A percentile compares a stretch with the other conserved stretches of the same genome.
phyloP scores from a whole-genome alignment of 1,139 yeast species.

The Protomyces inundatus region DNA sequence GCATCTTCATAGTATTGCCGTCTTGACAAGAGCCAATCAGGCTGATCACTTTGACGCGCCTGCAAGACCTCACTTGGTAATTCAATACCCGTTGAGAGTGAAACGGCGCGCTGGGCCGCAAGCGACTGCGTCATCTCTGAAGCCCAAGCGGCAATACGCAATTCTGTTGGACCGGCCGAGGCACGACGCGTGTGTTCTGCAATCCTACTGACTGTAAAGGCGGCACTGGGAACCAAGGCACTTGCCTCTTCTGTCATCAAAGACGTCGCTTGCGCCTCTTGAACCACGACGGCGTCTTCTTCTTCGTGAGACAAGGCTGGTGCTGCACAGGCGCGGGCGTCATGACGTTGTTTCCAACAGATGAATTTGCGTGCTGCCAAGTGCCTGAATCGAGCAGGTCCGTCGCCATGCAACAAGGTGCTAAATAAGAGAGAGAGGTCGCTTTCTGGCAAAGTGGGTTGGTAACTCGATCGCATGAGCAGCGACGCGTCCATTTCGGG shows the following conservation, averaged over 20 bases:
- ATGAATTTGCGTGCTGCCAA: conserved; percentile 17
- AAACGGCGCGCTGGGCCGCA: conserved; percentile 1
- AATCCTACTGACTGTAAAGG: conserved; percentile 12
- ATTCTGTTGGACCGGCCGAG: not conserved
- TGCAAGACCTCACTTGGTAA: not conserved
- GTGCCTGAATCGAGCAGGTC: conserved; percentile 17
- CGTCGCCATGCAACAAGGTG: conserved; percentile 2
- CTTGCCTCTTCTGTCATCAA: not conserved
- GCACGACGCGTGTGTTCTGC: conserved; percentile 19
- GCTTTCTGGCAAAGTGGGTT: not conserved
- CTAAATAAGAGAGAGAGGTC: conserved; percentile 1
- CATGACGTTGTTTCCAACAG: conserved; percentile 2
- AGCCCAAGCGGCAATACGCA: conserved; percentile 22
- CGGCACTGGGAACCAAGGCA: conserved; percentile 12
- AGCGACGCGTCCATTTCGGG: conserved; percentile 24
- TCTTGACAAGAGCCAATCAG: not conserved
- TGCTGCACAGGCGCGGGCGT: not conserved
- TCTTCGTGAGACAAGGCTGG: not conserved
- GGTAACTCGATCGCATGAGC: conserved; percentile 15
- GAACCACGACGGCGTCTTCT: not conserved
- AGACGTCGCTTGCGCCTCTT: not conserved
- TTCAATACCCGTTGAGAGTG: not conserved
- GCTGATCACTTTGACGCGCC: not conserved
- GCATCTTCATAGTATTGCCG: not conserved
- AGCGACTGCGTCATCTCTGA: conserved; percentile 15